Conservation (phyloP, 805 yeast genomes). For the Starmerella stigmatis region DNA sequence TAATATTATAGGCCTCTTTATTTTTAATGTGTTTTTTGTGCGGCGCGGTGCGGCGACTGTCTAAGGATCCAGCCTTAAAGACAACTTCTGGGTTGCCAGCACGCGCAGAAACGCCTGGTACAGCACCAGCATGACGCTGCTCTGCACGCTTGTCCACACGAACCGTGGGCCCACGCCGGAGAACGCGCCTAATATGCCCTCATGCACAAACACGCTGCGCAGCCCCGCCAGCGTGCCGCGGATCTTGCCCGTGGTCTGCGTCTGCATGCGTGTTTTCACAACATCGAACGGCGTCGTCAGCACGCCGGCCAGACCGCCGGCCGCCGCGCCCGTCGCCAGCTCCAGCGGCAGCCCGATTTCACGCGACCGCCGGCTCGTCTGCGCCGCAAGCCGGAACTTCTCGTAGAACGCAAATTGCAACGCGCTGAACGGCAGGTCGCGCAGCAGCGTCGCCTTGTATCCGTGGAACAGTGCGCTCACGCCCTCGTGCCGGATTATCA, state of each 20-base stretch:
- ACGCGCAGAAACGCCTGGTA: conserved; percentile 68
- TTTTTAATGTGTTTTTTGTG: no score
- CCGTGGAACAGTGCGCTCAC: conserved; percentile 70
- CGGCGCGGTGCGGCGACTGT: no score
- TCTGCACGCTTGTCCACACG: conserved; percentile 92
- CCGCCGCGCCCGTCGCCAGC: conserved; percentile 82
- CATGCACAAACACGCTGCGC: conserved; percentile 48
- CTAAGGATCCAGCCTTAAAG: conserved; percentile 8
- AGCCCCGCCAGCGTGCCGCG: conserved; percentile 45
- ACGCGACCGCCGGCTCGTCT: conserved; percentile 24
- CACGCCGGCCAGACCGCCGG: conserved; percentile 87
- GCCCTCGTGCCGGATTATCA: conserved; percentile 65
- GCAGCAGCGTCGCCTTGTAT: conserved; percentile 80
- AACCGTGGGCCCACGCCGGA: conserved; percentile 95
- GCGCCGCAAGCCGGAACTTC: conserved; percentile 36
- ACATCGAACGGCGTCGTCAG: conserved; percentile 89
- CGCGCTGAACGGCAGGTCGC: conserved; percentile 94
- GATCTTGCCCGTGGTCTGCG: conserved; percentile 44
- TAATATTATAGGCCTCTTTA: no score
- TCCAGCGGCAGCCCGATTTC: conserved; percentile 42
- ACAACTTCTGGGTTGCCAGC: conserved; percentile 25
- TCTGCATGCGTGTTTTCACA: conserved; percentile 84
- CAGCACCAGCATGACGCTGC: conserved; percentile 81
- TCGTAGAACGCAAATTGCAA: conserved; percentile 94
- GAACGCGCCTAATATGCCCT: conserved; percentile 72